phyloP scores from a whole-genome alignment of 371 early-diverging fungal genomes.

The Polyrhizophydium stewartii region DNA sequence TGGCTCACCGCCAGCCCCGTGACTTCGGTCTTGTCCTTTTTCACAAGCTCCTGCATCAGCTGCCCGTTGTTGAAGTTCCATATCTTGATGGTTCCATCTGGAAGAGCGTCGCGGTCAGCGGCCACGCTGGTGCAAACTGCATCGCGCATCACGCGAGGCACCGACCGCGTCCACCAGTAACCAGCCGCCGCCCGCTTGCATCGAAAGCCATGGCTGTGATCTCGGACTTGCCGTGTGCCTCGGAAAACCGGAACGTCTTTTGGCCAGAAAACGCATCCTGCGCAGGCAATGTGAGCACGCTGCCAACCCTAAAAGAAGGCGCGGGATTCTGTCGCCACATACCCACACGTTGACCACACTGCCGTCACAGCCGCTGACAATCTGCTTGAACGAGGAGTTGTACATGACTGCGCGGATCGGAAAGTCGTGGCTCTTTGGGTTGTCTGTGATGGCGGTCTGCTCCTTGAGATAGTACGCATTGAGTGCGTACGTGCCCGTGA shows the following conservation, averaged over 20 bases:
- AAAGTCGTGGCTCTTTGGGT: conserved; percentile 31
- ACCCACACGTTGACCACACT: conserved; percentile 49
- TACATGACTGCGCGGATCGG: conserved; percentile 36
- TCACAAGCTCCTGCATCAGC: conserved; percentile 39
- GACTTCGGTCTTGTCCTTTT: conserved; percentile 39
- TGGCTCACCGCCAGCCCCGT: conserved; percentile 30
- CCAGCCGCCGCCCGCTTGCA: conserved; percentile 23
- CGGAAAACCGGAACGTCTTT: conserved; percentile 38
- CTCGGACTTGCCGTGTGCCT: conserved; percentile 38
- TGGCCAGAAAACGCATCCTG: conserved; percentile 35
- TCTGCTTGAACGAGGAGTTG: conserved; percentile 37
- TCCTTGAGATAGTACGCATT: conserved; percentile 31
- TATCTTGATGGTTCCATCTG: conserved; percentile 43
- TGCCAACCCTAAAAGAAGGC: neutral
- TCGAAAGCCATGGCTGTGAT: conserved; percentile 48
- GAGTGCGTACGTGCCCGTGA: conserved; percentile 4
- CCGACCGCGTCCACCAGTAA: conserved; percentile 41
- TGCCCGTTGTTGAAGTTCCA: conserved; percentile 54
- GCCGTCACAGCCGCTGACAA: conserved; percentile 42
- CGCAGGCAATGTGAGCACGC: too few species aligned
- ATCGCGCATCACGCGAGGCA: too few species aligned
- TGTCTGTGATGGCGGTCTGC: conserved; percentile 3
- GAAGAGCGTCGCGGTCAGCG: neutral
- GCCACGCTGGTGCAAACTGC: too few species aligned
- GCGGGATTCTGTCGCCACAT: neutral